Conservation (phyloP, 2,329 filamentous ascomycete species). For the Tolypocladium album region DNA sequence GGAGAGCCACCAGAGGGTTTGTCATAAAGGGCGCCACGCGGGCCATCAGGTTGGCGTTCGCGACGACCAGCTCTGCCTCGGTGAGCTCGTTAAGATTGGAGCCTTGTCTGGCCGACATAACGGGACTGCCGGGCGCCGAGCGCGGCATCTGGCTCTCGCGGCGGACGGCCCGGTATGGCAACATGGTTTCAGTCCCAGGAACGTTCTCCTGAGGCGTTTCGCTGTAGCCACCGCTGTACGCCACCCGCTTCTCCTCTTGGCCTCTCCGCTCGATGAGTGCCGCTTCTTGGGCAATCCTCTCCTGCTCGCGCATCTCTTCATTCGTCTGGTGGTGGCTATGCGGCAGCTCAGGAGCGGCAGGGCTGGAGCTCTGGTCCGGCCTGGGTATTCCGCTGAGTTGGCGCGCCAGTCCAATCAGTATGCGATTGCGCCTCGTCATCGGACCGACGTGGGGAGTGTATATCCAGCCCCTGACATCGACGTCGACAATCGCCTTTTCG, state of each 20-base stretch:
- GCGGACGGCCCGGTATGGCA: conserved; percentile 13
- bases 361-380: conserved; percentile 17
- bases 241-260: conserved; percentile 58
- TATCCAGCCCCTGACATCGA: conserved; percentile 92
- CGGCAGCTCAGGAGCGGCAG: conserved; percentile 5
- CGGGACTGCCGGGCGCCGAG: conserved; percentile 33
- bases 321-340: conserved; percentile 16
- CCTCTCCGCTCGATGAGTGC: conserved; percentile 65
- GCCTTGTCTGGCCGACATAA: conserved; percentile 23
- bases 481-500: conserved; percentile 77
- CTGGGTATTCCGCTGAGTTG: conserved; percentile 76
- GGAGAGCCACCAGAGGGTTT: conserved; percentile 62
- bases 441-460: conserved; percentile 79
- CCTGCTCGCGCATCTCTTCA: conserved; percentile 43
- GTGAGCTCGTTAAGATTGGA: conserved; percentile 48
- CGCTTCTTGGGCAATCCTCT: conserved; percentile 64
- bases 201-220: conserved; percentile 44
- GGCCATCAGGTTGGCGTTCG: conserved; percentile 81
- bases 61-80: conserved; percentile 63
- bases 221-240: conserved; percentile 63
- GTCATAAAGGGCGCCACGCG: conserved; percentile 84
- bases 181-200: conserved; percentile 19
- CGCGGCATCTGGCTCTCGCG: conserved; percentile 24
- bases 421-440: conserved; percentile 75
- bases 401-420: conserved; percentile 77